Base-by-base conservation (phyloP, 371 early-diverging fungal genomes). In the Actinomortierella wolfii region DNA sequence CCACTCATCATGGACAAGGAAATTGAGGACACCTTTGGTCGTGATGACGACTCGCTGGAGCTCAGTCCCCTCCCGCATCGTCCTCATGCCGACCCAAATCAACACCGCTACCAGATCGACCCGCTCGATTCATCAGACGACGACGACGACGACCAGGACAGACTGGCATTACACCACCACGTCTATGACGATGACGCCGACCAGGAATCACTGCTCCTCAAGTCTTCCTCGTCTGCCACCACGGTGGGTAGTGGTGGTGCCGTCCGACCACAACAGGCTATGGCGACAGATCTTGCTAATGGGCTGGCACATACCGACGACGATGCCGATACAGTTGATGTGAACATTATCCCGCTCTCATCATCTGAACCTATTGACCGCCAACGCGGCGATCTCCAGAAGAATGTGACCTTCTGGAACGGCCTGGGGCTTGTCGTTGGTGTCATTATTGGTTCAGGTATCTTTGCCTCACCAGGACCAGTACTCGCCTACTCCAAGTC, bases 401-500 rank as follows among this genome's bases (percentile, higher is more conserved):
- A 83, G 57, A 86, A 83, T 59, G 89, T 92, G 15, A 84, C 91
- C 26, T 80, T 90, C 34, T 63, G 82, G 45, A 89, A 90, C 34
- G 92, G 92, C 17, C 79, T 86, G 9, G 87, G 86, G 0, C 79
- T 92, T 42, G 88, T 91, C 8, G 73, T 92, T n/a, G 92, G 92
- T 2, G 63, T 86, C 57, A 94, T 94, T 84, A 87, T 94, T 51
- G 95, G 95, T 4, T 90, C 92, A 51, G 95, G 95, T 1, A 86
- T 94, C 51, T 94, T 94, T 74, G 90, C 93, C 43, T 91, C 93
- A 9, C 93, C 95, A 39, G 89, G 91, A 0, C 85, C 90, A 24
- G 86, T 94, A 87, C 46, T 91, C 86, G 47, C 92, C 89, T 52
- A 89, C 85, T 17, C 85, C 85, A 56, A 85, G 91, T 85, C 91